Evolutionary conservation across 257 asterid genomes (phyloP), one percentile per base, ranked within the genome.

Genomic region (Misopates orontium): DNA sequence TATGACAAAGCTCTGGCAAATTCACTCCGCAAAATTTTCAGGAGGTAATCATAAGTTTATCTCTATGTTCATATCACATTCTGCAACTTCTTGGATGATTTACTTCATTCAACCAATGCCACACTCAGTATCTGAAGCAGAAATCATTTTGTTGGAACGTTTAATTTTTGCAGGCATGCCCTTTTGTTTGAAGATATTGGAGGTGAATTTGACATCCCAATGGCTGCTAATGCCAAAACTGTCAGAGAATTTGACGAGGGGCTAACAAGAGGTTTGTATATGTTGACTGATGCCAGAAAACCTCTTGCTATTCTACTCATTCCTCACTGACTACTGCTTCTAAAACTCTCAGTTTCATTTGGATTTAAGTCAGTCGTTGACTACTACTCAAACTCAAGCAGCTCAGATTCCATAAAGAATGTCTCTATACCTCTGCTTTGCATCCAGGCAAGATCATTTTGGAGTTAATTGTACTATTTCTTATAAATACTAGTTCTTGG

Each of bases 281-380:
- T 50, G 61, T 73, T 58, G 41, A 52, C 67, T 47, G 31, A 70
- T 72, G 70, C 67, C 54, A 47, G 59, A 52, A 56, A 59, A 36
- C 42, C 66, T 56, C 41, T 63, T 32, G 44, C 55, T 23, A 48
- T 22, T 39, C 23, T 19, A 20, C 62, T 50, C 41, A 25, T 36
- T 48, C 10, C 77, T 68, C 41, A 62, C 48, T 64, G 61, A 36
- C 64, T 64, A 28, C 40, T 61, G 22, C 40, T 68, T 44, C 53
- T 21, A 22, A n/a, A 54, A 39, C 59, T 51, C 61, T 69, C 89
- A 93, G 99, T 93, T 64, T 90, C 97, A 59, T 93, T 93, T 84
- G 97, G 99, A 75, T 93, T 93, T 80, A 87, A 86, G 82, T 90
- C 99, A 10, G 97, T 86, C 62, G 97, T 87, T 80, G 99, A 93